Base-by-base conservation (phyloP, 2,329 filamentous ascomycete genomes). In the Blumeria hordei region DNA sequence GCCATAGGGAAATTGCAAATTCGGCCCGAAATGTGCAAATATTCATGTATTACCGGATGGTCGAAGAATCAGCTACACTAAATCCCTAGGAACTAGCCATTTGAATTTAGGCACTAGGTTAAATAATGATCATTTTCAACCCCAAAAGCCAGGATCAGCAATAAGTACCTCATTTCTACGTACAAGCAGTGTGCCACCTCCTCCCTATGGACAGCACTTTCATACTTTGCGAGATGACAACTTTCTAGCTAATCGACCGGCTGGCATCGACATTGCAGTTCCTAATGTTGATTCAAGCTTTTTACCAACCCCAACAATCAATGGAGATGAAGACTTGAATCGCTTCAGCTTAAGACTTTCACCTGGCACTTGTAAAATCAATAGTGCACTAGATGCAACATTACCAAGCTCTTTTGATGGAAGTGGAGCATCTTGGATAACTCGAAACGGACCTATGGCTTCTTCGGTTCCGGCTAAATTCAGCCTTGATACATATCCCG, bases 11-110 rank as follows among this genome's bases (percentile, higher is more conserved):
- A 95, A 95, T 70, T 98, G 92, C 80, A 96, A 96, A 69, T 98
- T 96, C 67, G 92, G 92, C 59, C 85, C 87, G 59, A 96, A 96
- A 70, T 98, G 92, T 73, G 90, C 90, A 65, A 86, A 96, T 65
- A 86, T 93, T 60, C 92, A 98, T 69, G 84, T 96, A 64, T 81
- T 95, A 52, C 88, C 88, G 62, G 88, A 96, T 68, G 92, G 92
- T 57, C 81, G 87, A 63, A 80, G 90, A 66, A 86, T 96, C 66
- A 95, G 95, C 69, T 82, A 82, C 63, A 74, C 77, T 63, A 80
- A 68, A 68, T 69, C 59, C 57, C 61, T 55, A 53, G 60, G 73
- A 58, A 78, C 77, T 68, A 79, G 71, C 65, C 71, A 74, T 54
- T 67, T 79, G 56, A 79, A 72, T 71, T 82, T 74, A 67, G 81